phyloP scores from a whole-genome alignment of 106 monocot genomes.

The Gastrodia elata region DNA sequence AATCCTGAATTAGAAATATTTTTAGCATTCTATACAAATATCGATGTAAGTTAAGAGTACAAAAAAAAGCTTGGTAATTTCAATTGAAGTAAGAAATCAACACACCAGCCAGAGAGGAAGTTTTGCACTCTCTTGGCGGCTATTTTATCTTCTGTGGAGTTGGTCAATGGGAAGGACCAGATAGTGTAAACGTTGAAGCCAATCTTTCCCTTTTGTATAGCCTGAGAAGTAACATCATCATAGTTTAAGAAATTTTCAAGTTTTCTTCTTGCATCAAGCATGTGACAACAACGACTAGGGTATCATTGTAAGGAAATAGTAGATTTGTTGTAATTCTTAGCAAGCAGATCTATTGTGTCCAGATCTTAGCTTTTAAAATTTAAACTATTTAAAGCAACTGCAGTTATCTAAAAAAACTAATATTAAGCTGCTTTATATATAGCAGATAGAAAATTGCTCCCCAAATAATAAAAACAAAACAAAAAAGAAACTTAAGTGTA shows the following conservation, averaged over 20 bases:
- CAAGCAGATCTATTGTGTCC: not conserved
- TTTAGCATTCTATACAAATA: too few relatives aligned
- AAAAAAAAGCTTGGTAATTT: not conserved
- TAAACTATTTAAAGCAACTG: not conserved
- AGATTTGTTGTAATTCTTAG: not conserved
- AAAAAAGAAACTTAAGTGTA: not conserved
- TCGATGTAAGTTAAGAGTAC: not conserved
- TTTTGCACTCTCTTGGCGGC: conserved; percentile 37
- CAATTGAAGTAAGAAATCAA: not conserved
- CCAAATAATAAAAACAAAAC: too few relatives aligned
- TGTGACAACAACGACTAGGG: too few relatives aligned
- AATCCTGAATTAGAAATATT: conserved; percentile 10
- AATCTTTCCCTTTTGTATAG: conserved; percentile 39
- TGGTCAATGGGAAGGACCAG: conserved; percentile 28
- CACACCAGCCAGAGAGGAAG: conserved; percentile 54
- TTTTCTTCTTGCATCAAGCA: too few relatives aligned
- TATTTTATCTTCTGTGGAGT: conserved; percentile 43
- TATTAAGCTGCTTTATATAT: too few relatives aligned
- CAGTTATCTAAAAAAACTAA: too few relatives aligned
- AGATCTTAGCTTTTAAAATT: not conserved
- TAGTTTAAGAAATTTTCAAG: too few relatives aligned
- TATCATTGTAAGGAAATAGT: not conserved
- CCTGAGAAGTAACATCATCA: conserved; percentile 12
- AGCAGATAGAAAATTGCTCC: not conserved
- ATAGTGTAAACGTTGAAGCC: conserved; percentile 51